Evolutionary conservation across 2,329 filamentous ascomycete species (phyloP).

Genomic region (Botryotinia narcissicola): DNA sequence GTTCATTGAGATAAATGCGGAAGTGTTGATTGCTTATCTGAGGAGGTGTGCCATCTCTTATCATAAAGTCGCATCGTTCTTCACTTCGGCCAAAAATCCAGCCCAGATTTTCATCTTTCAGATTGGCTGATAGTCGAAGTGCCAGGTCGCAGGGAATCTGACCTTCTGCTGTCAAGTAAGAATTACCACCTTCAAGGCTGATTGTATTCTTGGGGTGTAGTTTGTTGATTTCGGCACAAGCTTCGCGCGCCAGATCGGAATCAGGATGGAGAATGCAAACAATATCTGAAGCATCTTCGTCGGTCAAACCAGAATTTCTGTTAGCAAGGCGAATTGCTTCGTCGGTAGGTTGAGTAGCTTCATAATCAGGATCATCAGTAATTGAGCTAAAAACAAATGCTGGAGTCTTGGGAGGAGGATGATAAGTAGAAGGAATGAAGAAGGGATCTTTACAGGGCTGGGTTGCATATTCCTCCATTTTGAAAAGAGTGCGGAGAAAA

Average conservation of each 20-base stretch:
- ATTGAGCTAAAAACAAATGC: constrained; percentile 1
- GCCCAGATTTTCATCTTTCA: constrained; percentile 67
- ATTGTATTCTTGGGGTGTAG: constrained; percentile 59
- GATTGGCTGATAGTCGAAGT: constrained; percentile 70
- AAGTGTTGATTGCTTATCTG: constrained; percentile 95
- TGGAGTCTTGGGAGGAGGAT: background rate
- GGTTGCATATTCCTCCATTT: constrained; percentile 35
- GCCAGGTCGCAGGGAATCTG: constrained; percentile 60
- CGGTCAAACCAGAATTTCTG: constrained; percentile 78
- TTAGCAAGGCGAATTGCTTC: constrained; percentile 78
- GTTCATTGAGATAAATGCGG: constrained; percentile 84
- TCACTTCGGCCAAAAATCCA: constrained; percentile 84
- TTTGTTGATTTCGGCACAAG: constrained; percentile 53
- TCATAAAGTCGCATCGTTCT: constrained; percentile 66
- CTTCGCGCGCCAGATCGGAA: constrained; percentile 67
- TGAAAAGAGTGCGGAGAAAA: constrained; percentile 23
- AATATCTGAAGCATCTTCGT: constrained; percentile 82
- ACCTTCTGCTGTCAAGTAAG: constrained; percentile 28
- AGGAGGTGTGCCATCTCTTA: constrained; percentile 64
- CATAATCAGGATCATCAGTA: constrained; percentile 29
- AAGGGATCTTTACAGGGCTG: constrained; percentile 34
- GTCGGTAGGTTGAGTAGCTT: constrained; percentile 74
- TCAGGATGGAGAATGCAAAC: constrained; percentile 83
- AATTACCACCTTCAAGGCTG: constrained; percentile 46
- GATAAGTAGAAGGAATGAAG: constrained; percentile 12